These are phyloP conservation scores for Thymus quinquecostatus DNA, from an alignment of 257 asterid genomes.

Conservation along the genomic window DNA sequence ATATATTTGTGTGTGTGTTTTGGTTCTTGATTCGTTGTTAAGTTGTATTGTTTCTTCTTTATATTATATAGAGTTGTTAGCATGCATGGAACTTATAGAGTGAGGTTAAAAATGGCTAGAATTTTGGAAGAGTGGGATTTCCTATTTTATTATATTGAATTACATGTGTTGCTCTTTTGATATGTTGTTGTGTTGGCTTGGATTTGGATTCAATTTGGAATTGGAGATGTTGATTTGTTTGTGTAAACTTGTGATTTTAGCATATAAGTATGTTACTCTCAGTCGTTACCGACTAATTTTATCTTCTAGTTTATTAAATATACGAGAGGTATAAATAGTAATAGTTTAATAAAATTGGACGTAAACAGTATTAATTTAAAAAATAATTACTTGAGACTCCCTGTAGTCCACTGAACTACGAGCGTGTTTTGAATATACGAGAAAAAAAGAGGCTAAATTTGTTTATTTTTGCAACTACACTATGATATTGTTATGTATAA, in stretches of 20 bases:
- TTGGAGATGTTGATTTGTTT: not conserved
- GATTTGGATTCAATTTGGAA: conserved; percentile 8
- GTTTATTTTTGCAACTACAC: too few relatives aligned
- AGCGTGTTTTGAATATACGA: too few relatives aligned
- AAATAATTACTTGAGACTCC: too few relatives aligned
- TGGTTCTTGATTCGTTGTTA: conserved; percentile 3
- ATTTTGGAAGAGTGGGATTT: conserved; percentile 16
- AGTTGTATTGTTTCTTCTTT: not conserved
- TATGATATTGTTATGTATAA: too few relatives aligned
- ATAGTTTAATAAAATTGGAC: too few relatives aligned
- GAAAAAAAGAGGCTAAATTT: too few relatives aligned
- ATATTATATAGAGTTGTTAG: not conserved
- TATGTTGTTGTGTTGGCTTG: conserved; percentile 13
- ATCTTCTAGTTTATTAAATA: too few relatives aligned
- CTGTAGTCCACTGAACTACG: too few relatives aligned
- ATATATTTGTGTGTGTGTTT: conserved; percentile 18
- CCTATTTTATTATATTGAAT: not conserved
- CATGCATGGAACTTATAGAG: conserved; percentile 7
- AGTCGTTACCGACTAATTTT: too few relatives aligned
- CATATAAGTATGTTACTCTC: too few relatives aligned
- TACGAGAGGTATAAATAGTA: too few relatives aligned
- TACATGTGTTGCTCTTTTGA: not conserved
- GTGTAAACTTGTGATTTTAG: conserved; percentile 18
- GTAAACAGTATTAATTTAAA: too few relatives aligned
- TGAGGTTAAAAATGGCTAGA: conserved; percentile 8